Conservation (phyloP, 305 asterid species). For the Solanum hybrid region DNA sequence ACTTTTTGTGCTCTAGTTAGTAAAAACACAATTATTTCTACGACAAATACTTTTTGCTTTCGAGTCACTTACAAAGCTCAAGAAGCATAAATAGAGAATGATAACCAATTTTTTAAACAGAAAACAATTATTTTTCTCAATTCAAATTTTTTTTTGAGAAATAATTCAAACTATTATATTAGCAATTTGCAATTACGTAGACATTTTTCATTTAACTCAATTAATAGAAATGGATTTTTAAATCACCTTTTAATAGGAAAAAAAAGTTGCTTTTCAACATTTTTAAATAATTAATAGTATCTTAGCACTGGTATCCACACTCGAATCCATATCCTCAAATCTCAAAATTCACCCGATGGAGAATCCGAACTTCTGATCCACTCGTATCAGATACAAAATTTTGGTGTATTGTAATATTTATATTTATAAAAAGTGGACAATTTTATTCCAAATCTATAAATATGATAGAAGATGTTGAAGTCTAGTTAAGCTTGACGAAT, state of each 20-base stretch:
- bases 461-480: neutral
- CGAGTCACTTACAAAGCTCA: neutral
- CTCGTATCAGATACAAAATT: neutral
- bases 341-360: neutral
- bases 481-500: neutral
- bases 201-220: neutral
- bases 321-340: neutral
- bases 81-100: neutral
- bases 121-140: neutral
- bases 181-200: neutral
- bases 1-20: neutral
- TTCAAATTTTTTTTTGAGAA: neutral
- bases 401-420: neutral
- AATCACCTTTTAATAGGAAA: neutral
- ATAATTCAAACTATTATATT: neutral
- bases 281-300: neutral
- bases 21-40: neutral
- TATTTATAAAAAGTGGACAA: neutral
- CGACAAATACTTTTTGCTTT: neutral
- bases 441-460: neutral
- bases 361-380: neutral
- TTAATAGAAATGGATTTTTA: neutral
- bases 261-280: neutral
- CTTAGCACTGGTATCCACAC: neutral
- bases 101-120: neutral